These are phyloP conservation scores for Trichoderma endophyticum DNA, from an alignment of 2,329 filamentous ascomycete species.

Conservation along the genomic window DNA sequence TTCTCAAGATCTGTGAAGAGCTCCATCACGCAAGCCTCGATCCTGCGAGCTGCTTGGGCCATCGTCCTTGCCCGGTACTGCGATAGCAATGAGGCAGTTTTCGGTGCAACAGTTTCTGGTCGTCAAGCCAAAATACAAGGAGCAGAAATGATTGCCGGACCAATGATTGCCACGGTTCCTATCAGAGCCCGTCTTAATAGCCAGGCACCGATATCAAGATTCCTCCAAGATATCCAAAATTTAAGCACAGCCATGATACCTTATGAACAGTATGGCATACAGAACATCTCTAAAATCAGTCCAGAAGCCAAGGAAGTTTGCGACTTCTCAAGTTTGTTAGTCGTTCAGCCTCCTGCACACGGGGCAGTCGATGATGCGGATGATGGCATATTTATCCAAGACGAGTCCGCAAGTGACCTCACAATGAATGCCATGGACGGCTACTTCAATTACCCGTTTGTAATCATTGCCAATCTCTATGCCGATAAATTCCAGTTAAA, in stretches of 20 bases:
- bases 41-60: conserved; percentile 29
- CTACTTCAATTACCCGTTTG: conserved; percentile 15
- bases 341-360: conserved; percentile 17
- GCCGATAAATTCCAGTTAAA: neutral
- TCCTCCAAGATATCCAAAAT: conserved; percentile 17
- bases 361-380: neutral
- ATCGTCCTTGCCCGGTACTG: conserved; percentile 38
- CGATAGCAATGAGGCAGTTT: conserved; percentile 23
- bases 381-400: neutral
- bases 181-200: conserved; percentile 7
- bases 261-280: conserved; percentile 25
- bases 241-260: conserved; percentile 20
- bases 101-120: conserved; percentile 23
- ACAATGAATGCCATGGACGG: conserved; percentile 3
- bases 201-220: neutral
- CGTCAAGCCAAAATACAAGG: conserved; percentile 22
- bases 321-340: conserved; percentile 23
- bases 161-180: conserved; percentile 18
- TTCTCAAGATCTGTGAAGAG: conserved; percentile 5
- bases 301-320: conserved; percentile 17
- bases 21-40: conserved; percentile 23
- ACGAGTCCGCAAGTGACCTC: neutral
- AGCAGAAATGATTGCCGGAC: conserved; percentile 21
- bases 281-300: conserved; percentile 22
- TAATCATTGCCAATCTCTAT: neutral